Percentiles rank a stretch among this genome's conserved stretches.
Evolutionary conservation across 257 asterid genomes (phyloP).

Genomic region (Craterostigma plantagineum): DNA sequence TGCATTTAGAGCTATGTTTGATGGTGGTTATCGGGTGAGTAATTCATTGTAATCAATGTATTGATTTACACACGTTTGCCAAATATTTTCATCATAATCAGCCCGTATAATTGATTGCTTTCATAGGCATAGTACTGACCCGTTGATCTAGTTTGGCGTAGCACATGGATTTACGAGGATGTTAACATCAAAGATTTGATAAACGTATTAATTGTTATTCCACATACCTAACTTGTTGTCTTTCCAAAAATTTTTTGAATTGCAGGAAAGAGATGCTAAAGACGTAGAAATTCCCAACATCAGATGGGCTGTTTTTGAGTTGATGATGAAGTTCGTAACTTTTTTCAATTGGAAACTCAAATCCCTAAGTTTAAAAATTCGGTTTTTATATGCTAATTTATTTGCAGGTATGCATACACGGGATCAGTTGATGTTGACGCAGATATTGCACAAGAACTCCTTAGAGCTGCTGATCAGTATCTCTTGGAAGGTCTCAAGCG

Average conservation of each 20-base stretch:
- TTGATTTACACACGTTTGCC: not conserved
- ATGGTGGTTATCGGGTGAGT: slow-evolving; percentile 97
- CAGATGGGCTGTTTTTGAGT: slow-evolving; percentile 86
- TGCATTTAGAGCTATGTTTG: slow-evolving; percentile 97
- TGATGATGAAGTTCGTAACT: slow-evolving; percentile 85
- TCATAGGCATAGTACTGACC: too few species aligned
- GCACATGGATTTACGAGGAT: too few species aligned
- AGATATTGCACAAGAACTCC: slow-evolving; percentile 84
- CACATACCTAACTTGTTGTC: too few species aligned
- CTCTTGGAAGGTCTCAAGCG: slow-evolving; percentile 95
- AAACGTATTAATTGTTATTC: too few species aligned
- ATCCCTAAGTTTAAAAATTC: slow-evolving; percentile 2
- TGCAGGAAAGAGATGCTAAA: slow-evolving; percentile 96
- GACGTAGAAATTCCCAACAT: slow-evolving; percentile 93
- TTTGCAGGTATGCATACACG: slow-evolving; percentile 68
- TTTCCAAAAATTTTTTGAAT: not conserved
- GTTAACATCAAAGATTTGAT: too few species aligned
- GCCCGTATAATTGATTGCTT: too few species aligned
- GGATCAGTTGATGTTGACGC: slow-evolving; percentile 74
- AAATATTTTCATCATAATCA: too few species aligned
- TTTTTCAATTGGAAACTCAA: not conserved
- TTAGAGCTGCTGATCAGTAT: slow-evolving; percentile 96
- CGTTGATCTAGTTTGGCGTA: too few species aligned
- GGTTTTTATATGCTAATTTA: slow-evolving; percentile 5
- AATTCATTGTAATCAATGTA: not conserved